Evolutionary conservation across 805 yeast species (phyloP), one percentile per base, ranked within the genome.

Genomic region (Yarrowia bubula): DNA sequence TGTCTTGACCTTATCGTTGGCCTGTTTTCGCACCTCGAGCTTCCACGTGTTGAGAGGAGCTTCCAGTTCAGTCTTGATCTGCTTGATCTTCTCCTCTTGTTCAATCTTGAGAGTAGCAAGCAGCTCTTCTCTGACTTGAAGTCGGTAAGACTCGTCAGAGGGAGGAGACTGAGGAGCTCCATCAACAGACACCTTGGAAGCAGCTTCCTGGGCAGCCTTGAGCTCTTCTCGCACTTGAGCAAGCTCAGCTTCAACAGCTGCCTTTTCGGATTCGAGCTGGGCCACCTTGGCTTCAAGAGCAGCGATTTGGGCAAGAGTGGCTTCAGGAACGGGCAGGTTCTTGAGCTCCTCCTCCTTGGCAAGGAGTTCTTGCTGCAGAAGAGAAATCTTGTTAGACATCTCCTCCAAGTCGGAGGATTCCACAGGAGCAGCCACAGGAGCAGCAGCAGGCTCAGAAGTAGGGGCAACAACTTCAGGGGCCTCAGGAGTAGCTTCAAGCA

Each of bases 81-180:
- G 32, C 58, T 67, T 18, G 11, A 64, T 65, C 33, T 75, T 71
- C 17, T 72, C 76, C 31, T 74, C 75, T 65, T 73, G 71, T 61
- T 79, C 69, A 65, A 73, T 75, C 65, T 76, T 77, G 42, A 74
- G 72, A 32, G 76, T 4, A n/a, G 64, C 51, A 33, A 58, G 43
- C 13, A 58, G 35, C 51, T 58, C 75, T 31, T 75, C 77, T n/a
- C 41, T 67, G 33, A 31, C 68, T 65, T 58, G 67, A 63, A 8
- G 67, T 64, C 31, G 61, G 66, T 17, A 64, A 61, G 32, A 73
- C 69, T 14, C 67, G 65, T n/a, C 68, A 7, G 46, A 46, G 28
- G 51, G 43, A 48, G 67, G 39, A 3, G 50, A 65, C 50, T 65
- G 66, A 10, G 64, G 37, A 13, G 63, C 58, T 7, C 43, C 48